Conservation (phyloP, 495 filamentous ascomycete genomes). For the Jackrogersella multiformis region DNA sequence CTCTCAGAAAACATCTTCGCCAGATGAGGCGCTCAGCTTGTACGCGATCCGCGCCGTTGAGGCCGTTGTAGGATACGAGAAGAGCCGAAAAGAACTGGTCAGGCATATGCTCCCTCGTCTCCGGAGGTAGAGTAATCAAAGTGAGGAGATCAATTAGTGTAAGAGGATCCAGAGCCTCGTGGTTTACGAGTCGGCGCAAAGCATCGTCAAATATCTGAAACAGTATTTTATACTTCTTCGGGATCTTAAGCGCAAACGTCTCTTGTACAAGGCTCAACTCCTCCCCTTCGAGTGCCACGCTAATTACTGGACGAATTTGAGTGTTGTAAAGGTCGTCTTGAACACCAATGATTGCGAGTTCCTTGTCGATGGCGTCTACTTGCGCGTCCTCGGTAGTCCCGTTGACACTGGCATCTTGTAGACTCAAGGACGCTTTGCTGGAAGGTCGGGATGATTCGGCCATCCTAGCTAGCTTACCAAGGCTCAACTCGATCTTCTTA, state of each 20-base stretch:
- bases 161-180: constrained; percentile 71
- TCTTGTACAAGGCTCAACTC: constrained; percentile 78
- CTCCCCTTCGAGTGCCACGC: constrained; percentile 78
- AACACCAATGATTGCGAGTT: constrained; percentile 70
- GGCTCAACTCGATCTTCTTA: constrained; percentile 88
- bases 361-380: constrained; percentile 63
- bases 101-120: constrained; percentile 50
- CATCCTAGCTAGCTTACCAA: constrained; percentile 82
- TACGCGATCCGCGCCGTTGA: constrained; percentile 60
- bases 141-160: constrained; percentile 85
- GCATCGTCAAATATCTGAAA: constrained; percentile 69
- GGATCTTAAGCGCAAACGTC: constrained; percentile 64
- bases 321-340: constrained; percentile 75
- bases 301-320: constrained; percentile 62
- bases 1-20: constrained; percentile 80
- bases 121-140: constrained; percentile 63
- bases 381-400: constrained; percentile 46
- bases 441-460: constrained; percentile 59
- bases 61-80: constrained; percentile 67
- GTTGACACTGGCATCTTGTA: constrained; percentile 39
- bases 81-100: constrained; percentile 78
- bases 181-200: constrained; percentile 70
- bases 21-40: constrained; percentile 78
- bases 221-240: constrained; percentile 70
- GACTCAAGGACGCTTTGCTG: constrained; percentile 45